Conservation (phyloP, 192 early-diverging fungal species). For the Diversispora eburnea region DNA sequence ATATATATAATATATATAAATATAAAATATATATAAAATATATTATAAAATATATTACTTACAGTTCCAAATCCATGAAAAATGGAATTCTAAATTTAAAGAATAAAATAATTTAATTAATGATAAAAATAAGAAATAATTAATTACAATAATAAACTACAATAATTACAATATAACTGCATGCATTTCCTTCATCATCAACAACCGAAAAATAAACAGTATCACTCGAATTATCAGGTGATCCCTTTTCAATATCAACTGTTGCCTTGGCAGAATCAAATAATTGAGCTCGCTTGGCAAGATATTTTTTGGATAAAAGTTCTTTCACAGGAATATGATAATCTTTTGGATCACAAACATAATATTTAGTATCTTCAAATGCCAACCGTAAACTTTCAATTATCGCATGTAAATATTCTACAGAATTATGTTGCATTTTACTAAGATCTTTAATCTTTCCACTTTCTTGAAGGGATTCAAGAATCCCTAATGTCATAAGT, state of each 20-base stretch:
- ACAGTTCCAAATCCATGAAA: constrained; percentile 49
- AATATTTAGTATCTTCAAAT: constrained; percentile 69
- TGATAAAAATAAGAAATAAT: background rate
- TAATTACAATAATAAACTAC: background rate
- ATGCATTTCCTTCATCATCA: constrained; percentile 75
- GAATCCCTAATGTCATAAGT: constrained; percentile 65
- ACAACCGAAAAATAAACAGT: constrained; percentile 77
- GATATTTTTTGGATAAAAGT: constrained; percentile 57
- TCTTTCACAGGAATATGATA: constrained; percentile 44
- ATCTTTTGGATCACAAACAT: constrained; percentile 64
- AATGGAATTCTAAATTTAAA: constrained; percentile 44
- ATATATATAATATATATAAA: background rate
- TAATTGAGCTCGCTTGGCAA: constrained; percentile 50
- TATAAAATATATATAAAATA: constrained; percentile 30
- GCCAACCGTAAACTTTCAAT: constrained; percentile 71
- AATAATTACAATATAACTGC: constrained; percentile 64
- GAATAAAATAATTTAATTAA: background rate
- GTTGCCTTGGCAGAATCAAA: constrained; percentile 52
- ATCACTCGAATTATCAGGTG: constrained; percentile 60
- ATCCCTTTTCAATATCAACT: constrained; percentile 49
- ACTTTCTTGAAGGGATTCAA: constrained; percentile 49
- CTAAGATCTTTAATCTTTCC: constrained; percentile 37
- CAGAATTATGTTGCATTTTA: constrained; percentile 50
- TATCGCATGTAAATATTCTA: constrained; percentile 61
- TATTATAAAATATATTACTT: background rate